Base-by-base conservation (phyloP, 176 grass and related monocot genomes). In the Thinopyrum elongatum region DNA sequence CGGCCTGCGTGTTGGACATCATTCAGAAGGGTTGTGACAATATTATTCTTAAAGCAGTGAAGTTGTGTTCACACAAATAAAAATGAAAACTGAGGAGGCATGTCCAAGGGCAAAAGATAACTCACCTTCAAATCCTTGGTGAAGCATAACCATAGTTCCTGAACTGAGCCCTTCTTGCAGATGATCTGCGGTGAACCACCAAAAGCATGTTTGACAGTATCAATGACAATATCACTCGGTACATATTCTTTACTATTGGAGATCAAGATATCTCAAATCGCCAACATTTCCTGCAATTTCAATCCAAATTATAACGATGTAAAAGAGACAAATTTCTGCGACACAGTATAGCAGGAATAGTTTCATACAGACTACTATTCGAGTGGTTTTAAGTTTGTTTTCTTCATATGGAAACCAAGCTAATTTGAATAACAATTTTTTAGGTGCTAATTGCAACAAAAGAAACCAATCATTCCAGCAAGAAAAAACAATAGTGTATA, bases 101-200 rank as follows among this genome's bases (percentile, higher is more conserved):
- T 70, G 73, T 65, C 46, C 23, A 27, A 34, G 7, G 12, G 16
- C 21, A 74, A 88, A 86, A 25, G 15, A 86, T 46, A 67, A 34
- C 74, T 86, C 28, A 98, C 95, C 91, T 92, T 92, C 70, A 95
- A 89, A 87, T 98, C 88, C 85, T 98, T 98, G 83, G 90, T 67
- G 27, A 98, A 95, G 86, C 95, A 98, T 81, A 98, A 85, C 79
- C 89, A 94, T 38, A 95, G 83, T 90, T 98, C 95, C 83, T 92
- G 0, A 47, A 98, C 21, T 30, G 93, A 93, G 34, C 89, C 93
- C 27, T 70, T 83, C 65, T 85, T 98, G 70, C 95, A 98, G 44
- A 90, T 34, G 33, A 34, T 34, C 33, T 34, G 3, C 33, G 33
- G 93, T 25, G 78, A 80, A 39, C 87, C 93, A 34, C 95, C 93